Evolutionary conservation across 768 basidiomycete genomes (phyloP), one percentile per base, ranked within the genome.

Genomic region (Lentinula guzmanii): DNA sequence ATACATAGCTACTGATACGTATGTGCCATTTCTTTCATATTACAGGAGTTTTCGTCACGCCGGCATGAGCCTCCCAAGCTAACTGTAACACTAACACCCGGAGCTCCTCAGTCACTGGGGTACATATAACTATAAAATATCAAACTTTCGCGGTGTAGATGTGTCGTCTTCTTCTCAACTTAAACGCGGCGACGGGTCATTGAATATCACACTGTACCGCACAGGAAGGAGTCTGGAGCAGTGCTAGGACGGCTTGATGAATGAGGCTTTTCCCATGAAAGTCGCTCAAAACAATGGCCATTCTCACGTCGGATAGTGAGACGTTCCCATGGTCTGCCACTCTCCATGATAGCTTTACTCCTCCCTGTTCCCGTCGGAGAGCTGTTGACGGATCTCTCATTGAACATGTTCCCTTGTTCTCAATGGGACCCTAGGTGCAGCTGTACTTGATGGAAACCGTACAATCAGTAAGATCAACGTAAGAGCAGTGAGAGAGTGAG

Each of bases 311-410:
- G 41, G 34, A 59, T 35, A 21, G 21, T 43, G 28, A 48, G 48
- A 21, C 34, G 15, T 59, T 59, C 58, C 58, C 58, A 59, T 59
- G 58, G 33, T 16, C 58, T 59, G 58, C 58, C 58, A 59, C 16
- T 34, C 31, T 39, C 33, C 24, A 34, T 52, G 51, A n/a, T 37
- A 15, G 41, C n/a, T 35, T 59, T 34, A 41, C 41, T 43, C 55
- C 55, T 50, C 50, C 45, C 46, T 24, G 21, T 45, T 43, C 41
- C 56, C 56, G 28, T 58, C 54, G 42, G 56, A 45, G 56, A 58
- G 42, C 33, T 58, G 43, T 58, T 18, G 54, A 37, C 54, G 54
- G 37, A 56, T 41, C 15, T 35, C 13, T 41, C 54, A 28, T 15
- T 11, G 16, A 33, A 43, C 21, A 21, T 41, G 24, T 28, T 24